A percentile compares a stretch with the other conserved stretches of the same genome.
These are phyloP conservation scores for Spathaspora sp. DNA, from an alignment of 1,139 yeast genomes.

Conservation along the genomic window DNA sequence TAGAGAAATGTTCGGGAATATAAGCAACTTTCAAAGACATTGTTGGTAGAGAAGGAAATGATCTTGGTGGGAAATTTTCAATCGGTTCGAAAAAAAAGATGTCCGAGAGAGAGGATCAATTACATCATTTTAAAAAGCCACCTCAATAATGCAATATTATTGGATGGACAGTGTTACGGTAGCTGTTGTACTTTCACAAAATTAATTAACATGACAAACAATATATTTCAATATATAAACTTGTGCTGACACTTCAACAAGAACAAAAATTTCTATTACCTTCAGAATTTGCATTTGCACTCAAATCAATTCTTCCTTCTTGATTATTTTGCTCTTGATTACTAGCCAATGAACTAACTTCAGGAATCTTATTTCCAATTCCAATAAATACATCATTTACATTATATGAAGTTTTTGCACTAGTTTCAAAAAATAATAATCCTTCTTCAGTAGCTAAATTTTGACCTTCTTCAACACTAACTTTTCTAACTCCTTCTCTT, in stretches of 20 bases:
- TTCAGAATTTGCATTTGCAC: slow-evolving; percentile 5
- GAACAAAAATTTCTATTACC: slow-evolving; percentile 4
- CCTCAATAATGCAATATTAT: neutral
- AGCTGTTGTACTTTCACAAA: neutral
- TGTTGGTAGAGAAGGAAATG: neutral
- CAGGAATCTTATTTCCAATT: slow-evolving; percentile 82
- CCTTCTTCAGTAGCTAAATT: slow-evolving; percentile 71
- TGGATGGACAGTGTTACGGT: neutral
- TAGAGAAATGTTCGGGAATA: slow-evolving; percentile 89
- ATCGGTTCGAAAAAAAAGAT: neutral
- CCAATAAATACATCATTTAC: slow-evolving; percentile 79
- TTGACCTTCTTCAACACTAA: slow-evolving; percentile 85
- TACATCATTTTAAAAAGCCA: slow-evolving; percentile 1
- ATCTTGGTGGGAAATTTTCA: neutral
- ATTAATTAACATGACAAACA: neutral
- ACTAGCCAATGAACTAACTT: slow-evolving; percentile 15
- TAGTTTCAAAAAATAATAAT: slow-evolving; percentile 82
- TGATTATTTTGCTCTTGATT: slow-evolving; percentile 9
- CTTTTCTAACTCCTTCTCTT: slow-evolving; percentile 57
- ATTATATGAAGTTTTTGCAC: slow-evolving; percentile 89
- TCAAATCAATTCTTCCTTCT: slow-evolving; percentile 30
- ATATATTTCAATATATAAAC: neutral
- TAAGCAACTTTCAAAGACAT: slow-evolving; percentile 58
- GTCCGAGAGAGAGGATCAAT: neutral
- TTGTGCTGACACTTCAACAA: neutral